A percentile compares a stretch with the other conserved stretches of the same genome.
Evolutionary conservation across 345 rosid genomes (phyloP).

Genomic region (Salix koriyanagi): DNA sequence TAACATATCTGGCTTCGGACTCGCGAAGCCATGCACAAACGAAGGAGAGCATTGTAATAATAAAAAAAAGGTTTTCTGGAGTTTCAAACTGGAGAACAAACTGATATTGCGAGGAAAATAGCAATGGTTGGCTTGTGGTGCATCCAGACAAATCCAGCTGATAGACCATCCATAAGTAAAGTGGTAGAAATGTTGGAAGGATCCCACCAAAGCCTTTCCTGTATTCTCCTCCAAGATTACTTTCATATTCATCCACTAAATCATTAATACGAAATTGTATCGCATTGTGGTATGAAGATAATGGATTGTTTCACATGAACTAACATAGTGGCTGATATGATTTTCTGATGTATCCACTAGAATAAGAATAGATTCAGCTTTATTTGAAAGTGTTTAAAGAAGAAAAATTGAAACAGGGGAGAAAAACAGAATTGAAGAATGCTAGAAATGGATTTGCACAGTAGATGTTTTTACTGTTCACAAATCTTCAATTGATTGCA

Average conservation of each 20-base stretch:
- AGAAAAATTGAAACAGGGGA: too few species aligned
- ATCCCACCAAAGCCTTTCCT: conserved; percentile 33
- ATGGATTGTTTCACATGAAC: background rate
- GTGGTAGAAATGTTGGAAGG: conserved; percentile 41
- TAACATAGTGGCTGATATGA: background rate
- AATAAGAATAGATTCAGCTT: background rate
- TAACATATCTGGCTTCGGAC: conserved; percentile 8
- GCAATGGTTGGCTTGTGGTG: conserved; percentile 24
- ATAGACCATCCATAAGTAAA: conserved; percentile 28
- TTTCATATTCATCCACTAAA: background rate
- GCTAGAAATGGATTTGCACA: too few species aligned
- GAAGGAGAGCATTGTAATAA: background rate
- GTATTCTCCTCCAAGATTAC: background rate
- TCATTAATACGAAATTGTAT: background rate
- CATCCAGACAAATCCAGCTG: conserved; percentile 25
- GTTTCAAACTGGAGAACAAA: background rate
- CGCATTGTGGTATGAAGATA: background rate
- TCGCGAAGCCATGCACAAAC: background rate
- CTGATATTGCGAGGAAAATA: background rate
- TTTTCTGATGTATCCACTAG: background rate
- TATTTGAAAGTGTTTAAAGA: too few species aligned
- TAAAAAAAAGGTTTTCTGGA: too few species aligned
- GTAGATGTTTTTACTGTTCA: too few species aligned
- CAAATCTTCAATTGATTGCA: too few species aligned
- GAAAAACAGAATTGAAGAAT: too few species aligned